Percentiles rank a stretch among this genome's conserved stretches.
Conservation (phyloP, 805 yeast species). For the Barnettozyma sp. region DNA sequence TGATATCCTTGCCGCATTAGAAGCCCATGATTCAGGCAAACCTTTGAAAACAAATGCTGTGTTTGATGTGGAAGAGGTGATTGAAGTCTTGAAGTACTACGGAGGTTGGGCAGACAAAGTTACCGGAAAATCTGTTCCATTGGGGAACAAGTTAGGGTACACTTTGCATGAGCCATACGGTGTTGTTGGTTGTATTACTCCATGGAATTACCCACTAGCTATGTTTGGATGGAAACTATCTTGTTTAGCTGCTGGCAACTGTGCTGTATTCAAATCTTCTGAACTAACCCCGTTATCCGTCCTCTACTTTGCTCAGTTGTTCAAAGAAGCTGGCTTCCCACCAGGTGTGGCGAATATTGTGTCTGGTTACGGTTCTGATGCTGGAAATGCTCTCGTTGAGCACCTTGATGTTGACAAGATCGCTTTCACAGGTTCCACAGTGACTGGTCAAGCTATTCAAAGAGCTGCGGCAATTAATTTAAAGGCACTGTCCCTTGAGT, state of each 20-base stretch:
- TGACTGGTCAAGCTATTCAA: constrained; percentile 39
- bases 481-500: constrained; percentile 43
- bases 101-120: constrained; percentile 75
- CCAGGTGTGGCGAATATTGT: constrained; percentile 44
- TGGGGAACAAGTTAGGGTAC: constrained; percentile 48
- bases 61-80: constrained; percentile 52
- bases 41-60: constrained; percentile 45
- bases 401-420: constrained; percentile 42
- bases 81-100: constrained; percentile 51
- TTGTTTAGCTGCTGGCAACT: constrained; percentile 42
- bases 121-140: constrained; percentile 57
- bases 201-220: constrained; percentile 46
- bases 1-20: constrained; percentile 47
- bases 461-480: constrained; percentile 36
- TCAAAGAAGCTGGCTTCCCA: constrained; percentile 41
- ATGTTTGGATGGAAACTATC: constrained; percentile 47
- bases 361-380: constrained; percentile 37
- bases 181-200: constrained; percentile 45
- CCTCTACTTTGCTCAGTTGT: constrained; percentile 35
- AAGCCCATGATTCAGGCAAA: constrained; percentile 56
- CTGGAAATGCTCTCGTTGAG: constrained; percentile 40
- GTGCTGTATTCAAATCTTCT: constrained; percentile 41
- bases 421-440: constrained; percentile 52
- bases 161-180: constrained; percentile 50
- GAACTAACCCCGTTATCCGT: constrained; percentile 45